phyloP scores from a whole-genome alignment of 2,329 filamentous ascomycete species.

The Trichoderma arundinaceum region DNA sequence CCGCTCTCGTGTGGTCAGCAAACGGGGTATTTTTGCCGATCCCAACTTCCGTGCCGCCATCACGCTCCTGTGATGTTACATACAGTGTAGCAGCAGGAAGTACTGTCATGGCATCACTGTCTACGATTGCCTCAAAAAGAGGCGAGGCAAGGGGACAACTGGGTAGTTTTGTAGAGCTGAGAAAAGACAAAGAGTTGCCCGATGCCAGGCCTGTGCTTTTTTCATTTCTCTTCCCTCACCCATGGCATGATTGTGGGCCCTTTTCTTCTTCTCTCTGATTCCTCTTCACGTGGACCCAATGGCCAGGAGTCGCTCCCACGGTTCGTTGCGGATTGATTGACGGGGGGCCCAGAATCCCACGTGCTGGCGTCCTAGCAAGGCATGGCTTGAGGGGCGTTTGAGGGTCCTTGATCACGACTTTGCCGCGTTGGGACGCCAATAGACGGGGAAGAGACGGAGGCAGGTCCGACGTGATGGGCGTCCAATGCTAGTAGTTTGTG shows the following conservation, averaged over 20 bases:
- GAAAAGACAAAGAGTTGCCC: too few relatives aligned
- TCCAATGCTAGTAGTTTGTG: too few relatives aligned
- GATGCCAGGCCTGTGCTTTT: too few relatives aligned
- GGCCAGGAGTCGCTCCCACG: constrained; percentile 6
- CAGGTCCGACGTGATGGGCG: too few relatives aligned
- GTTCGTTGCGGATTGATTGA: constrained; percentile 19
- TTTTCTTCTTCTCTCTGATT: not conserved
- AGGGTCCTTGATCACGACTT: constrained; percentile 14
- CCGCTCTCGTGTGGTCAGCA: constrained; percentile 18
- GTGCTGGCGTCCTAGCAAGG: constrained; percentile 27
- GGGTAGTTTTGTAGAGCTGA: too few relatives aligned
- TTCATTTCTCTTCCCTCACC: not conserved
- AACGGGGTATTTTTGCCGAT: constrained; percentile 14
- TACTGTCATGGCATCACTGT: too few relatives aligned
- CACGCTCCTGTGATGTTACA: not conserved
- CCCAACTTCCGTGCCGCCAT: constrained; percentile 15
- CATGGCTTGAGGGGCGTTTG: constrained; percentile 11
- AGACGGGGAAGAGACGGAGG: constrained; percentile 14
- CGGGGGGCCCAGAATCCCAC: constrained; percentile 27
- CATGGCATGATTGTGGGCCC: not conserved
- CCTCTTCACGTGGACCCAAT: constrained; percentile 6
- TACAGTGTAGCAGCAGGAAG: too few relatives aligned
- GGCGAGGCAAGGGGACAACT: too few relatives aligned
- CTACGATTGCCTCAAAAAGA: too few relatives aligned
- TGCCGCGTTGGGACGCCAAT: constrained; percentile 24